phyloP scores from a whole-genome alignment of 163 green algal species.

The Botryococcus braunii region DNA sequence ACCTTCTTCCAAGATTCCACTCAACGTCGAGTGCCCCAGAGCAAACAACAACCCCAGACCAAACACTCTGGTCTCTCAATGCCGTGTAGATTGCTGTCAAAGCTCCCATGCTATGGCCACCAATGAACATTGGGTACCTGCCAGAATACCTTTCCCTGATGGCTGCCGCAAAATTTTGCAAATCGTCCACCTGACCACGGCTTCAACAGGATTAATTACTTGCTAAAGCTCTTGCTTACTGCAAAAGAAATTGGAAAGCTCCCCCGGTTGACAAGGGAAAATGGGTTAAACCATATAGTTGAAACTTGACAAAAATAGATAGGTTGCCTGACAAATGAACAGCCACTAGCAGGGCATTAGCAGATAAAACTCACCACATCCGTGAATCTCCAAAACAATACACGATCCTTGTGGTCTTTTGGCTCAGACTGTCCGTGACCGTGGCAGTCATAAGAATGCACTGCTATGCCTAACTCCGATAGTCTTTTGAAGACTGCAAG shows the following conservation, averaged over 20 bases:
- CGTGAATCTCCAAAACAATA: constrained; percentile 24
- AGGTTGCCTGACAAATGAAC: background rate
- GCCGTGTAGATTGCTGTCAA: constrained; percentile 43
- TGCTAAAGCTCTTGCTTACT: background rate
- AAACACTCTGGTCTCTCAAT: constrained; percentile 17
- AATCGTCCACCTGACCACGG: constrained; percentile 38
- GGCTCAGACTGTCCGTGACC: constrained; percentile 46
- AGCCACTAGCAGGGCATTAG: background rate
- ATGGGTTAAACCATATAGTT: background rate
- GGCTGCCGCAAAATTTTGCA: constrained; percentile 20
- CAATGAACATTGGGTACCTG: constrained; percentile 44
- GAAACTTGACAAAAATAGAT: background rate
- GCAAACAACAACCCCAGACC: constrained; percentile 54
- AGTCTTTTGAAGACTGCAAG: constrained; percentile 42
- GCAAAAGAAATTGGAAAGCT: background rate
- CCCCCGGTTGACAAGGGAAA: too few species aligned
- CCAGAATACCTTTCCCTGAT: background rate
- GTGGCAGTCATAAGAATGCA: constrained; percentile 48
- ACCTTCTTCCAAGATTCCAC: too few species aligned
- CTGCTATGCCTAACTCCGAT: constrained; percentile 41
- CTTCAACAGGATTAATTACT: background rate
- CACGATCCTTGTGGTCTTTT: constrained; percentile 14
- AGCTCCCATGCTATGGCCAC: constrained; percentile 59
- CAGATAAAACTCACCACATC: constrained; percentile 33
- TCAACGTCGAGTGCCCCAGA: constrained; percentile 61